Evolutionary conservation across 768 basidiomycete genomes (phyloP), one percentile per base, ranked within the genome.

Genomic region (Lyophyllum atratum): DNA sequence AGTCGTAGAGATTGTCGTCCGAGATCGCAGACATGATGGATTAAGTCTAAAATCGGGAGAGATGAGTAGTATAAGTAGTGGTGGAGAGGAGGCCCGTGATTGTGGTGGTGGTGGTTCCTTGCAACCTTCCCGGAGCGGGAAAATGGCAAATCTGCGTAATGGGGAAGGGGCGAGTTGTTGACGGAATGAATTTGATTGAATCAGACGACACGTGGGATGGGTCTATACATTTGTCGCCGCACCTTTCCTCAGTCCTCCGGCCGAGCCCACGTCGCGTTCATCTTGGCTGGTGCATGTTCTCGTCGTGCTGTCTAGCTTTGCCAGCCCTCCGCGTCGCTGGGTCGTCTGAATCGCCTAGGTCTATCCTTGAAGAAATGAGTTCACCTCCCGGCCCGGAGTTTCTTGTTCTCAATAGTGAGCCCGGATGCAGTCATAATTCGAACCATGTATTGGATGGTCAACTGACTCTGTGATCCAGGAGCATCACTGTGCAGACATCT

Each of bases 1-100:
- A 61, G 5, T 71, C 59, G 66, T 77, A 76, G 8, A 85, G 76
- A 37, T 76, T 66, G 28, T 79, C 73, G 62, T 85, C 82, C 5
- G 74, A 66, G 55, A 84, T 76, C 19, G 70, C 58, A 49, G 76
- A 70, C 82, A 83, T 83, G 49, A 5, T 39, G 29, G 25, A 46
- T 29, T 10, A 39, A 22, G 37, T 39, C 4, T 14, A n/a, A n/a
- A n/a, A 4, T 11, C 37, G 4, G 37, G 9, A 10, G 19, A 29
- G 46, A 31, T 1, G 19, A 39, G 49, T 26, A 48, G 17, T 28
- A 26, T 48, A n/a, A 26, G 15, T 10, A 17, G n/a, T 15, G 1
- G 29, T 26, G 10, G 31, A 21, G 9, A 25, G 1, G 15, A 33
- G 15, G 52, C 45, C 25, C 37, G 59, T 52, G 51, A 61, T 54